Evolutionary conservation across 306 rosid species (phyloP).

Genomic region (Inga oerstediana): DNA sequence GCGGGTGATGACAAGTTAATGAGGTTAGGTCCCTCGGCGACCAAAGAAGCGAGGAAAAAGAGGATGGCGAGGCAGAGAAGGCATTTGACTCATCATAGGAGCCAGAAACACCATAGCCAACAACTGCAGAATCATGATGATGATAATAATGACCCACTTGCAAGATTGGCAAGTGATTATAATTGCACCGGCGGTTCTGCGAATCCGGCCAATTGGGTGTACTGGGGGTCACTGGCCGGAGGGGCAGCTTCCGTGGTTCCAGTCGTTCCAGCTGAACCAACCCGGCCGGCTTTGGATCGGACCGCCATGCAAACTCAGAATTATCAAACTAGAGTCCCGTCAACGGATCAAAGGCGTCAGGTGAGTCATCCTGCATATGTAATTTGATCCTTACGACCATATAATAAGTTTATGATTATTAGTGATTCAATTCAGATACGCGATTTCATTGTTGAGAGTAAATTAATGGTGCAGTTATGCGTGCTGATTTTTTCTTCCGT

Average conservation of each 20-base stretch:
- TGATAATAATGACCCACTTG: constrained; percentile 41
- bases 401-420: neutral
- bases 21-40: constrained; percentile 80
- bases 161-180: constrained; percentile 42
- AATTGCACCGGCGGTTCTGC: constrained; percentile 52
- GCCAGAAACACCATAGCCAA: constrained; percentile 36
- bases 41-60: constrained; percentile 94
- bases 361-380: constrained; percentile 38
- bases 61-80: constrained; percentile 91
- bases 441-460: neutral
- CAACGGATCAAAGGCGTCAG: constrained; percentile 53
- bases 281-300: constrained; percentile 32
- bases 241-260: constrained; percentile 37
- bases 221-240: constrained; percentile 59
- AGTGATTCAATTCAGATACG: neutral
- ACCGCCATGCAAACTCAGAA: constrained; percentile 51
- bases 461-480: neutral
- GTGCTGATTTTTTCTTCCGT: neutral
- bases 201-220: constrained; percentile 67
- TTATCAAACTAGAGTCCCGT: constrained; percentile 31
- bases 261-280: constrained; percentile 20
- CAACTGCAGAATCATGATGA: constrained; percentile 53
- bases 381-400: neutral
- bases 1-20: constrained; percentile 44
- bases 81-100: constrained; percentile 51